These are phyloP conservation scores for Isoetes engelmannii DNA, from an alignment of 83 land plant genomes.

Conservation along the genomic window DNA sequence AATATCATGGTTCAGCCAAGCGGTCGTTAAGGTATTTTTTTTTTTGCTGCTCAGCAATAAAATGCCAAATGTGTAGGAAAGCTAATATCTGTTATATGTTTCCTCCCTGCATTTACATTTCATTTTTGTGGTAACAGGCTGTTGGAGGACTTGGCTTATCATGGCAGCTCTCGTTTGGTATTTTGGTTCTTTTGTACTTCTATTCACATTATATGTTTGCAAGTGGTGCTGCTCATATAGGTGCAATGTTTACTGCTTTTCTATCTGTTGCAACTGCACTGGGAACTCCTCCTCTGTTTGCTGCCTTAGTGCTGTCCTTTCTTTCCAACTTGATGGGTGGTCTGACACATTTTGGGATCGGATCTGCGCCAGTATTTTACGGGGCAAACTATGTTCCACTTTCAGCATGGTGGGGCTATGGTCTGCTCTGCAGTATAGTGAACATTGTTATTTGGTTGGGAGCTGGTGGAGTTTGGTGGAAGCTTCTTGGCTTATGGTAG, in stretches of 20 bases:
- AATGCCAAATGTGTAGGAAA: neutral
- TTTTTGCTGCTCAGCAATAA: neutral
- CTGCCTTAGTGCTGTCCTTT: slow-evolving; percentile 80
- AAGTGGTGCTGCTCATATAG: slow-evolving; percentile 96
- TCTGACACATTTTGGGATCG: slow-evolving; percentile 90
- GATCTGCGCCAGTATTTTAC: slow-evolving; percentile 95
- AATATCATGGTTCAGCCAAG: slow-evolving; percentile 92
- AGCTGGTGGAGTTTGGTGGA: slow-evolving; percentile 93
- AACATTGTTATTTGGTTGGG: slow-evolving; percentile 91
- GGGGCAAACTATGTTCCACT: slow-evolving; percentile 89
- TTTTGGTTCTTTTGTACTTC: slow-evolving; percentile 84
- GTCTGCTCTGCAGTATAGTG: slow-evolving; percentile 72
- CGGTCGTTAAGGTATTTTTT: slow-evolving; percentile 71
- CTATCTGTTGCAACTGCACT: slow-evolving; percentile 84
- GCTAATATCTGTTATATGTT: neutral
- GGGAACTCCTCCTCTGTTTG: slow-evolving; percentile 87
- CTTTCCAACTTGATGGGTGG: slow-evolving; percentile 97
- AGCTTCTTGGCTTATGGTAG: slow-evolving; percentile 83
- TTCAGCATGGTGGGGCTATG: slow-evolving; percentile 92
- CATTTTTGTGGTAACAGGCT: slow-evolving; percentile 39
- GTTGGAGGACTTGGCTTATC: slow-evolving; percentile 92
- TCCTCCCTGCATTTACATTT: too few relatives aligned
- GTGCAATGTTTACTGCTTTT: slow-evolving; percentile 96
- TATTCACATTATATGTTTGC: slow-evolving; percentile 97
- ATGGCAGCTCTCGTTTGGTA: slow-evolving; percentile 87